Evolutionary conservation across 2,329 filamentous ascomycete species (phyloP).

Genomic region (Clarireedia hainanense): DNA sequence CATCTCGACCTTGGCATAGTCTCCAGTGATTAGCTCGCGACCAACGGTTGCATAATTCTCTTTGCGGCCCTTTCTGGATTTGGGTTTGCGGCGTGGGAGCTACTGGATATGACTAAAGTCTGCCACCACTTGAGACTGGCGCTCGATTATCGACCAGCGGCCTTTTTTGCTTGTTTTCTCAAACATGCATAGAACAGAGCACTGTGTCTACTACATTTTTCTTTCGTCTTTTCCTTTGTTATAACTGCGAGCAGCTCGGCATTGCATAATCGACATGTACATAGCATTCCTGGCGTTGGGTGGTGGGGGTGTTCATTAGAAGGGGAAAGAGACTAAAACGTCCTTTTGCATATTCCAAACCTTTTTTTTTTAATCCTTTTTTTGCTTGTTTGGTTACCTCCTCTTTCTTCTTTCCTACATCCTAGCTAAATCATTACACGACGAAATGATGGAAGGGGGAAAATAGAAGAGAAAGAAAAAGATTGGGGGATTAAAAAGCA

Average conservation of each 20-base stretch:
- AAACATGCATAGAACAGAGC: not conserved
- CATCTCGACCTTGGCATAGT: not conserved
- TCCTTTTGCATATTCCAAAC: not conserved
- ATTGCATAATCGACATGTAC: slow-evolving; percentile 4
- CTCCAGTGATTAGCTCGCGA: not conserved
- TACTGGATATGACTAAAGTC: not conserved
- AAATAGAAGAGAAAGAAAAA: not conserved
- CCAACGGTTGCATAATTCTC: slow-evolving; percentile 7
- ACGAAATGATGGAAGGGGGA: slow-evolving; percentile 1
- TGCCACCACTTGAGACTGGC: no score
- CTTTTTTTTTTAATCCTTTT: not conserved
- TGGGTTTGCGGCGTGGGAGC: not conserved
- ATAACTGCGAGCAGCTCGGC: not conserved
- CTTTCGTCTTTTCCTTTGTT: not conserved
- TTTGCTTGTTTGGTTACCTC: not conserved
- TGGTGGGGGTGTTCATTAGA: not conserved
- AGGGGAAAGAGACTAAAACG: not conserved
- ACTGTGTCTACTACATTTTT: not conserved
- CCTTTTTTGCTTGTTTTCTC: not conserved
- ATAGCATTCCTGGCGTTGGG: slow-evolving; percentile 9
- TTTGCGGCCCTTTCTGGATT: not conserved
- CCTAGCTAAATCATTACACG: not conserved
- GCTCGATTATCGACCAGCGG: no score
- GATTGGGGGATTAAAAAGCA: not conserved
- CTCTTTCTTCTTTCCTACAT: not conserved